A percentile compares a stretch with the other conserved stretches of the same genome.
Evolutionary conservation across 2,329 filamentous ascomycete species (phyloP).

Genomic region (Arthrobotrys entomopaga): DNA sequence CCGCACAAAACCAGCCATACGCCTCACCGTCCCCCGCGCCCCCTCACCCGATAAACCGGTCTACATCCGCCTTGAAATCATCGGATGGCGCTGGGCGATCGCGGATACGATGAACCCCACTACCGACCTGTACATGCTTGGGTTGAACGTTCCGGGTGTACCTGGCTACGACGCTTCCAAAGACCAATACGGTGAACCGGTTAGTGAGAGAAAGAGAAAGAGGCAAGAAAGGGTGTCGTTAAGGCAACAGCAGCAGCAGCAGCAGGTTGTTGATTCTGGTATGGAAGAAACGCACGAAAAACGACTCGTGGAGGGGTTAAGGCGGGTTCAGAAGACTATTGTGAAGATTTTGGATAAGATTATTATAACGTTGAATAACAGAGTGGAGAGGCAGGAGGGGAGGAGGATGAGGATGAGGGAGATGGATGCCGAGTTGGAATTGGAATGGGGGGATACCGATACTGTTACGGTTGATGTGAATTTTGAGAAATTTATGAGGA

Average conservation of each 20-base stretch:
- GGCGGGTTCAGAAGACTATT: not conserved
- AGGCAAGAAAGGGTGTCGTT: not conserved
- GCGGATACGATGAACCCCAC: conserved; percentile 6
- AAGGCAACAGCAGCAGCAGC: too few relatives aligned
- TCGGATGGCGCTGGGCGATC: conserved; percentile 31
- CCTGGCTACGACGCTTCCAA: conserved; percentile 20
- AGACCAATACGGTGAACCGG: not conserved
- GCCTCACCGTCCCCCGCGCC: not conserved
- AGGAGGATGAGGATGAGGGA: conserved; percentile 9
- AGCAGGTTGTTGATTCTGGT: too few relatives aligned
- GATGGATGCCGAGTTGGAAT: not conserved
- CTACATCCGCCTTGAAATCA: conserved; percentile 1
- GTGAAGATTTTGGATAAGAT: conserved; percentile 1
- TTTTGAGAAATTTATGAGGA: conserved; percentile 19
- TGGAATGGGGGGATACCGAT: not conserved
- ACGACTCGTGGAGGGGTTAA: not conserved
- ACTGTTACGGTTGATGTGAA: conserved; percentile 13
- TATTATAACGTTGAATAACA: not conserved
- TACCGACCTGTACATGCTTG: not conserved
- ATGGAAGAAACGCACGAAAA: not conserved
- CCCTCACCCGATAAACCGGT: not conserved
- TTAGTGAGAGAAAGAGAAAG: conserved; percentile 1
- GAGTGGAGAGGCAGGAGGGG: conserved; percentile 1
- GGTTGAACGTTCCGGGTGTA: conserved; percentile 30
- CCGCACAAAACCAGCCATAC: not conserved